Conservation (phyloP, 805 yeast species). For the Jamesozyma rosinii region DNA sequence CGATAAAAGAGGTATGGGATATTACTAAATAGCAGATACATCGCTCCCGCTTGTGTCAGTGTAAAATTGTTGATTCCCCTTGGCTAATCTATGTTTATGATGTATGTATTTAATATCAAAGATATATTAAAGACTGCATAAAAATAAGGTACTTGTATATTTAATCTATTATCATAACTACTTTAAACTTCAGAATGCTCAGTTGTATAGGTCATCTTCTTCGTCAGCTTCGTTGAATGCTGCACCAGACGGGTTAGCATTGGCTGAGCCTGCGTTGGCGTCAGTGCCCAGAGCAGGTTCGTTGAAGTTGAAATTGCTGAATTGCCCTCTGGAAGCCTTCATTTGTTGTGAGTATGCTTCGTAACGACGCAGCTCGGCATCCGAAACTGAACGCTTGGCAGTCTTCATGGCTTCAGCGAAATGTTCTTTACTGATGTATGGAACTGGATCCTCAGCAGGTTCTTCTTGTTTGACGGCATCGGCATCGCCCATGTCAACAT, state of each 20-base stretch:
- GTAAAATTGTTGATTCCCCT: no score
- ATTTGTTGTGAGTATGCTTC: conserved; percentile 97
- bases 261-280: conserved; percentile 36
- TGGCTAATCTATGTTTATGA: no score
- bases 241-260: conserved; percentile 35
- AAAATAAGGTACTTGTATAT: neutral
- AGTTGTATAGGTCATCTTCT: conserved; percentile 60
- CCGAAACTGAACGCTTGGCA: conserved; percentile 94
- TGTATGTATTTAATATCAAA: neutral
- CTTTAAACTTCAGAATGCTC: neutral
- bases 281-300: conserved; percentile 44
- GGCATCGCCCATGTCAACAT: conserved; percentile 32
- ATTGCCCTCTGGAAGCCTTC: conserved; percentile 92
- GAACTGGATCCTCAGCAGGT: conserved; percentile 86
- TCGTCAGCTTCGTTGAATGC: conserved; percentile 42
- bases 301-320: conserved; percentile 79
- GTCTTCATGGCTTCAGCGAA: conserved; percentile 99
- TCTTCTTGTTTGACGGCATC: conserved; percentile 32
- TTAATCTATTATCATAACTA: neutral
- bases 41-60: no score
- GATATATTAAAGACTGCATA: neutral
- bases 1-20: no score
- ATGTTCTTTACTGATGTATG: conserved; percentile 85
- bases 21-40: no score
- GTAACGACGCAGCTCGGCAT: conserved; percentile 94